Conservation (phyloP, 106 monocot species). For the Allium cepa region DNA sequence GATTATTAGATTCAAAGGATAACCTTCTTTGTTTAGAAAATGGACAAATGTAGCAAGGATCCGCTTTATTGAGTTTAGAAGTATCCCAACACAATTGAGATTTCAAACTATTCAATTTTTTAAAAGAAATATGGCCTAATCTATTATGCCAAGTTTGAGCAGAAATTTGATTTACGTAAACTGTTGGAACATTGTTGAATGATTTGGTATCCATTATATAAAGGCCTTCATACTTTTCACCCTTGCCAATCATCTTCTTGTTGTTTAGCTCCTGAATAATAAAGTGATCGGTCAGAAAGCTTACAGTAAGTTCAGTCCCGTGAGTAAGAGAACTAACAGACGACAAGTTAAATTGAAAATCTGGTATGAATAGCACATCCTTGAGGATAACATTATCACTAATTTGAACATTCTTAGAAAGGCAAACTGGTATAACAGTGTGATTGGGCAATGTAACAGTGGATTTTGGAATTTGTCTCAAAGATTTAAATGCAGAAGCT, state of each 20-base stretch:
- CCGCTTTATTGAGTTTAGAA: background rate
- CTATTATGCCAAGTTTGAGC: background rate
- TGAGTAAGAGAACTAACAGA: constrained; percentile 1
- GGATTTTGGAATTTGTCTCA: background rate
- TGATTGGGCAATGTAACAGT: background rate
- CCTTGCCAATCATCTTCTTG: background rate
- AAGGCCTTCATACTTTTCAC: background rate
- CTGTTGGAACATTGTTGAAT: no score
- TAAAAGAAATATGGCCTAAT: background rate
- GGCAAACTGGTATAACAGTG: no score
- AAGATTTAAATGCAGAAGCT: background rate
- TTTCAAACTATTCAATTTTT: no score
- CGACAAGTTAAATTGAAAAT: background rate
- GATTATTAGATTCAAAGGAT: no score
- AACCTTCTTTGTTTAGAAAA: background rate
- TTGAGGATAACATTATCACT: background rate
- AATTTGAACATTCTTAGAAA: no score
- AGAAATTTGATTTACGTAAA: background rate
- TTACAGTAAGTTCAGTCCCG: background rate
- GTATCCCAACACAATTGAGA: background rate
- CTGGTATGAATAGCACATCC: background rate
- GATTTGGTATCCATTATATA: background rate
- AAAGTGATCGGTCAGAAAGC: background rate
- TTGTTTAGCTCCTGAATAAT: background rate
- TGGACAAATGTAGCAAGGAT: background rate